These are phyloP conservation scores for Tuctoria greenei DNA, from an alignment of 176 grass and related monocot species.

Conservation along the genomic window DNA sequence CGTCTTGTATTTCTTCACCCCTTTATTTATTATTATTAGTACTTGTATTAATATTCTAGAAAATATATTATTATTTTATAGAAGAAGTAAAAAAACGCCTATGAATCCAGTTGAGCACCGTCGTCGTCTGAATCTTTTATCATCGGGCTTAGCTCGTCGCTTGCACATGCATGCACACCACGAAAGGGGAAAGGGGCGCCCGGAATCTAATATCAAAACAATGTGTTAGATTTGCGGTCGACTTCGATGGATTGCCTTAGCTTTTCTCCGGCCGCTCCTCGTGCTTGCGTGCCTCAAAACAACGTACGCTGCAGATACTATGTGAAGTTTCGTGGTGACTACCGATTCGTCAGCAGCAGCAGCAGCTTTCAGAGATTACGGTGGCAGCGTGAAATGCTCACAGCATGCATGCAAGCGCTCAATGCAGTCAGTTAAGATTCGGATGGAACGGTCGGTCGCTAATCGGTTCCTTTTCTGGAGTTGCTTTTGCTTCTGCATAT, in stretches of 20 bases:
- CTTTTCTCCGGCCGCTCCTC: not conserved
- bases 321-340: not conserved
- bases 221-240: conserved; percentile 19
- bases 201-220: not conserved
- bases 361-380: not conserved
- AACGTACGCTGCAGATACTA: not conserved
- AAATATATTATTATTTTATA: too few relatives aligned
- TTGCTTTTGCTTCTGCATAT: not conserved
- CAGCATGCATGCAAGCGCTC: not conserved
- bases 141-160: conserved; percentile 17
- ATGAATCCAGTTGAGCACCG: not conserved
- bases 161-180: conserved; percentile 19
- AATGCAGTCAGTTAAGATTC: not conserved
- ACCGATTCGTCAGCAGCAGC: not conserved
- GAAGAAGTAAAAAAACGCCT: not conserved
- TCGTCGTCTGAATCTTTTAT: not conserved
- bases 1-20: not conserved
- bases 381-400: not conserved
- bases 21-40: not conserved
- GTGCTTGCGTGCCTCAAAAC: not conserved
- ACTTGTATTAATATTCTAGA: not conserved
- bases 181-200: not conserved
- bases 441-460: not conserved
- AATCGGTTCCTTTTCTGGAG: not conserved
- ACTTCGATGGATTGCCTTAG: not conserved